These are phyloP conservation scores for Pseudisothecium myosuroides DNA, from an alignment of 225 moss, liverwort and hornwort genomes.

Conservation along the genomic window DNA sequence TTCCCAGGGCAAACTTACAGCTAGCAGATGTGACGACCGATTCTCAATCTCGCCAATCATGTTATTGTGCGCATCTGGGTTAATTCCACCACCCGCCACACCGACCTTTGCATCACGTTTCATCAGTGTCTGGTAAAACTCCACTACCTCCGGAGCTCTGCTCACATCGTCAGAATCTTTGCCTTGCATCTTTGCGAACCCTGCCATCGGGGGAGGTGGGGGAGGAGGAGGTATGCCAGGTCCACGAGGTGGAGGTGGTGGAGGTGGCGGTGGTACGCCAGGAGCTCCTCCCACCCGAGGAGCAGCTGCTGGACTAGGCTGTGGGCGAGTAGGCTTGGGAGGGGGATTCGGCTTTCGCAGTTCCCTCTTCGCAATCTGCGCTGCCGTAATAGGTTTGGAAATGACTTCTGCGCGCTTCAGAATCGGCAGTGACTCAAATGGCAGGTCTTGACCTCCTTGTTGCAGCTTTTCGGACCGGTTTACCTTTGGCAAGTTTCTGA, in stretches of 20 bases:
- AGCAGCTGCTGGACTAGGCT: neutral
- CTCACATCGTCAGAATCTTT: slow-evolving; percentile 41
- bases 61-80: slow-evolving; percentile 54
- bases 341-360: slow-evolving; percentile 71
- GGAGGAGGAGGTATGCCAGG: slow-evolving; percentile 46
- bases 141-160: slow-evolving; percentile 78
- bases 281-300: neutral
- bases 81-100: slow-evolving; percentile 7
- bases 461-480: neutral
- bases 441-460: neutral
- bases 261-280: slow-evolving; percentile 45
- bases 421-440: neutral
- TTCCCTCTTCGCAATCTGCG: slow-evolving; percentile 56
- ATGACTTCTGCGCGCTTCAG: slow-evolving; percentile 7
- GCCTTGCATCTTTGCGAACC: slow-evolving; percentile 11
- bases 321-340: slow-evolving; percentile 38
- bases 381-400: slow-evolving; percentile 39
- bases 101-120: slow-evolving; percentile 58
- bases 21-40: slow-evolving; percentile 67
- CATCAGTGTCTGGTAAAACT: slow-evolving; percentile 82
- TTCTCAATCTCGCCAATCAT: slow-evolving; percentile 88
- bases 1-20: slow-evolving; percentile 26
- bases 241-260: slow-evolving; percentile 38
- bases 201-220: slow-evolving; percentile 27
- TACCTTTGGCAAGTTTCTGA: slow-evolving; percentile 25